Base-by-base conservation (phyloP, 2,329 filamentous ascomycete species). In the Annulohypoxylon truncatum region DNA sequence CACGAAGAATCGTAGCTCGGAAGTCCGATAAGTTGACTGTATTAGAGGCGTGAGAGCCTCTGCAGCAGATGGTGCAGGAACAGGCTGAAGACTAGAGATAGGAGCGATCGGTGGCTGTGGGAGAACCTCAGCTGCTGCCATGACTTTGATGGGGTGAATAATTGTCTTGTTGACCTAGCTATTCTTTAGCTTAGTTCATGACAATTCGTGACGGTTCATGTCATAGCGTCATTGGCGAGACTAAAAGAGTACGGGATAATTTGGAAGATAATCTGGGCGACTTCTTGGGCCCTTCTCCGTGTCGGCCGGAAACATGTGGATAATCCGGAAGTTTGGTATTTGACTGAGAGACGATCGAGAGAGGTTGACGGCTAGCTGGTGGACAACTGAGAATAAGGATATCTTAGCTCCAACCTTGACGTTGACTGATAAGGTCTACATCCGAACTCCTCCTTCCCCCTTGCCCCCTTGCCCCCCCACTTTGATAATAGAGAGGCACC, bases 1-100 rank as follows among this genome's bases (percentile, higher is more conserved):
- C 72, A 81, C 65, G 57, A 67, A 42, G 73, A 75, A 75, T 13
- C 58, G 61, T 70, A 62, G 73, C 74, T 48, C 80, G 73, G 72
- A 77, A 29, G 66, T 75, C 68, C 18, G 80, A 76, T 71, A 77
- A 69, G 77, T 75, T 18, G 71, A 73, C 18, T 61, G 59, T 42
- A 71, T 70, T 1, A 71, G 29, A 51, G 69, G 60, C 8, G 69
- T 64, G 31, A 71, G 63, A 46, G 67, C 67, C 51, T 70, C 67
- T 28, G 64, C 67, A 20, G 60, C 69, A 31, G 64, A 57, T 2
- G 64, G 62, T 12, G 62, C 44, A 7, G 54, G 61, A 59, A 48
- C 6, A 15, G 56, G 40, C 1, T 38, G 55, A 28, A n/a, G 53
- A n/a, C 28, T 35, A 13, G 54, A 31, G 6, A 46, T 9, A 33